phyloP scores from a whole-genome alignment of 2,329 filamentous ascomycete genomes.

The Colletotrichum sp. region DNA sequence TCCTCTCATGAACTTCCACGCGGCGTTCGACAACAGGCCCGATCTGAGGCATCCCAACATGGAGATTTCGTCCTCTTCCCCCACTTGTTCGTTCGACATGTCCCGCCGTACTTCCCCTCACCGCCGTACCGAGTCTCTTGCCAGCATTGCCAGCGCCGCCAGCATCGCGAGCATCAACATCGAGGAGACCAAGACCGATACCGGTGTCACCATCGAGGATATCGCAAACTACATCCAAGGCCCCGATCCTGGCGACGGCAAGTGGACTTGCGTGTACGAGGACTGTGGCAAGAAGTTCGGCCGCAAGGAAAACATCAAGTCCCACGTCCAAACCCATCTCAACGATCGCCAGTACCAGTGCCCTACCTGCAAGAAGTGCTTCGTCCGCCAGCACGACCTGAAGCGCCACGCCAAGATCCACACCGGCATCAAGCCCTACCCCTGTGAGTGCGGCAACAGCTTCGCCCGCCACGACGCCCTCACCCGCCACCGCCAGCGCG shows the following conservation, averaged over 20 bases:
- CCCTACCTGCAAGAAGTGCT: constrained; percentile 91
- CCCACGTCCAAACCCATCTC: constrained; percentile 96
- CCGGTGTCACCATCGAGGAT: constrained; percentile 86
- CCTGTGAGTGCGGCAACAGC: constrained; percentile 91
- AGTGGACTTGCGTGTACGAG: constrained; percentile 79
- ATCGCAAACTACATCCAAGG: constrained; percentile 77
- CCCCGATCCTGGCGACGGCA: constrained; percentile 74
- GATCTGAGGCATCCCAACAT: constrained; percentile 37
- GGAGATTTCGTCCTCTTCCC: constrained; percentile 24
- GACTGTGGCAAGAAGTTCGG: constrained; percentile 90
- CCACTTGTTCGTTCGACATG: constrained; percentile 24
- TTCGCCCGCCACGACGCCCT: constrained; percentile 96
- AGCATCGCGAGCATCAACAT: constrained; percentile 68
- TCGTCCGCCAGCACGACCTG: constrained; percentile 95
- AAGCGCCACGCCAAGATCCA: constrained; percentile 98
- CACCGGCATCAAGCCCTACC: constrained; percentile 93
- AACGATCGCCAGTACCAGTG: constrained; percentile 96
- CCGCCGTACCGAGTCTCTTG: constrained; percentile 64
- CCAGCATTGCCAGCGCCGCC: constrained; percentile 61
- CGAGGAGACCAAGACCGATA: constrained; percentile 72
- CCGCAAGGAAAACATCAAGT: constrained; percentile 98
- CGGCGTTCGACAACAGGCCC: constrained; percentile 48
- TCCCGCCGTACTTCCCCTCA: constrained; percentile 44
- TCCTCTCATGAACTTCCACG: constrained; percentile 48
- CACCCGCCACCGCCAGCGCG: constrained; percentile 90